A percentile compares a stretch with the other conserved stretches of the same genome.
phyloP scores from a whole-genome alignment of 805 yeast genomes.

The Candida fluviatilis region DNA sequence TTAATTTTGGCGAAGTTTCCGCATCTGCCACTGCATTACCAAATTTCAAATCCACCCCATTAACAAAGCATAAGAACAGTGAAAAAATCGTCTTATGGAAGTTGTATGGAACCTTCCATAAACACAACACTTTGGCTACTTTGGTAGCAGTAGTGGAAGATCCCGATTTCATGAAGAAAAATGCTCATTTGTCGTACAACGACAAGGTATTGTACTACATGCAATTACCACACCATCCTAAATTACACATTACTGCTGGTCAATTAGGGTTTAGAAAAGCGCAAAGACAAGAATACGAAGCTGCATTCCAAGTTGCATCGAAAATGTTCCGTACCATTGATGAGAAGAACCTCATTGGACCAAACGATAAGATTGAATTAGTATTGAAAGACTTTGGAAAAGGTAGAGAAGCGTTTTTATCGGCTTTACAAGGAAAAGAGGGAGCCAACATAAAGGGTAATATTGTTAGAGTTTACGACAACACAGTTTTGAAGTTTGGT shows the following conservation, averaged over 20 bases:
- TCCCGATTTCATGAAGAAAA: conserved; percentile 50
- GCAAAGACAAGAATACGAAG: conserved; percentile 90
- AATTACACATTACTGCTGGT: conserved; percentile 72
- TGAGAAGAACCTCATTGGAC: conserved; percentile 51
- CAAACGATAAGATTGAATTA: conserved; percentile 62
- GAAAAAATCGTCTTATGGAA: conserved; percentile 57
- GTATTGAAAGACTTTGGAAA: conserved; percentile 81
- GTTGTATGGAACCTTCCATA: conserved; percentile 70
- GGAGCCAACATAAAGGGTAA: conserved; percentile 66
- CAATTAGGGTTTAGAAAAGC: conserved; percentile 84
- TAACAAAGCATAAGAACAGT: conserved; percentile 7
- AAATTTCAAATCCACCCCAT: conserved; percentile 1
- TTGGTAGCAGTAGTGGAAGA: conserved; percentile 69
- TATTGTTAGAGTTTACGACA: conserved; percentile 69
- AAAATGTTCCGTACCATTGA: conserved; percentile 68
- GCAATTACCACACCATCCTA: conserved; percentile 73
- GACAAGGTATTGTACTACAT: conserved; percentile 74
- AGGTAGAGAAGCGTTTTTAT: conserved; percentile 82
- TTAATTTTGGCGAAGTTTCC: neutral
- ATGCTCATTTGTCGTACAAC: conserved; percentile 53
- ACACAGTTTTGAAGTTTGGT: conserved; percentile 84
- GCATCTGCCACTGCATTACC: neutral
- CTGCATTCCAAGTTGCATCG: conserved; percentile 79
- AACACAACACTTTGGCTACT: conserved; percentile 80
- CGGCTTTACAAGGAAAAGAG: conserved; percentile 85